phyloP scores from a whole-genome alignment of 164 flowering plant genomes.

The Annona cherimola region DNA sequence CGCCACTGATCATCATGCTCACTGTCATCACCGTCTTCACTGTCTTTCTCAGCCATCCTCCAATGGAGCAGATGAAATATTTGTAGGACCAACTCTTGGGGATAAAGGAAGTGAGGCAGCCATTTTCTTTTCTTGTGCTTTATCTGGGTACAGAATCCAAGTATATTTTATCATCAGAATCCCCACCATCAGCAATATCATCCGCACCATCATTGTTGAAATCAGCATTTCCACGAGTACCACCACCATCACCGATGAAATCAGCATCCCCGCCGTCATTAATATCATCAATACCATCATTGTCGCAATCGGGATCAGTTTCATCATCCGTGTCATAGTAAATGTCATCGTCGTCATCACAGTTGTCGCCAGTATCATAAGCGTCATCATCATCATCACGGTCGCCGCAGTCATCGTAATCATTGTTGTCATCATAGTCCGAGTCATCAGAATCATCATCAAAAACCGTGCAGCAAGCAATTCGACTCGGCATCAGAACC shows the following conservation, averaged over 20 bases:
- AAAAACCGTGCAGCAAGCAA: constrained; percentile 29
- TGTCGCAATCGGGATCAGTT: not conserved
- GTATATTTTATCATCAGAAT: constrained; percentile 10
- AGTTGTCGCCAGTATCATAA: not conserved
- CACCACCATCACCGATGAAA: constrained; percentile 13
- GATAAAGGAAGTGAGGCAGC: not conserved
- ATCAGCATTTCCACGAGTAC: not conserved
- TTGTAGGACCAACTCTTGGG: constrained; percentile 9
- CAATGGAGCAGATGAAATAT: not conserved
- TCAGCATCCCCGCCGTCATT: constrained; percentile 11
- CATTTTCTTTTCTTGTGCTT: constrained; percentile 1
- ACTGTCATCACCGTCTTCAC: not conserved
- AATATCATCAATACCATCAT: constrained; percentile 13
- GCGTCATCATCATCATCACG: constrained; percentile 9
- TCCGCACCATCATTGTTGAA: constrained; percentile 8
- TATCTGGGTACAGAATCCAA: constrained; percentile 4
- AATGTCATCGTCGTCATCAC: not conserved
- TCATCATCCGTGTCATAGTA: constrained; percentile 3
- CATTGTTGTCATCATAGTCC: constrained; percentile 14
- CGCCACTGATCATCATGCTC: not conserved
- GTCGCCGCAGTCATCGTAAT: constrained; percentile 12
- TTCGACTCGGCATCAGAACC: constrained; percentile 29
- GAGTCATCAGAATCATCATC: constrained; percentile 18
- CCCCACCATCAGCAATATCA: constrained; percentile 9
- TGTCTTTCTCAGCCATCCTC: not conserved